A percentile compares a stretch with the other conserved stretches of the same genome.
Evolutionary conservation across 345 rosid genomes (phyloP).

Genomic region (Camelina hispida): DNA sequence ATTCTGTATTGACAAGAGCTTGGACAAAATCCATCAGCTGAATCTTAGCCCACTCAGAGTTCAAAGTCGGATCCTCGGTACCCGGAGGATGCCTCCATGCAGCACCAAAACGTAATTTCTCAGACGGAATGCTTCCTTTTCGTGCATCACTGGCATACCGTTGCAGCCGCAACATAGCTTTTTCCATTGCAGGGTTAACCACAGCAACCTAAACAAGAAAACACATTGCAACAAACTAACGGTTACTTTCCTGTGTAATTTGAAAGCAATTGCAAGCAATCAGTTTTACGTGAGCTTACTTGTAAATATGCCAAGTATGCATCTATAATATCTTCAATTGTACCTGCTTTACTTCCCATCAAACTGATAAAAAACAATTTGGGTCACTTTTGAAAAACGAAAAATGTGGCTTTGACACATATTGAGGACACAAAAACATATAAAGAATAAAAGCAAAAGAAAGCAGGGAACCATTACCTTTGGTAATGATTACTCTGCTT

Average conservation of each 20-base stretch:
- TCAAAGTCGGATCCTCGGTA: constrained; percentile 47
- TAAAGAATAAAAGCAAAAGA: not conserved
- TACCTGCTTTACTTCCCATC: constrained; percentile 64
- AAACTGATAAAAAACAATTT: constrained; percentile 53
- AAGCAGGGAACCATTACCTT: constrained; percentile 52
- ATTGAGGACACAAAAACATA: constrained; percentile 14
- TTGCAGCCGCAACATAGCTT: constrained; percentile 65
- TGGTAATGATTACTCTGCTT: constrained; percentile 80
- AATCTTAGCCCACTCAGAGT: constrained; percentile 80
- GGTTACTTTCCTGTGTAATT: not conserved
- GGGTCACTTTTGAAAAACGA: constrained; percentile 4
- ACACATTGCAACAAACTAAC: not conserved
- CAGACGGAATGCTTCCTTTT: constrained; percentile 65
- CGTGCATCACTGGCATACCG: constrained; percentile 73
- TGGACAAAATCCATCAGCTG: constrained; percentile 94
- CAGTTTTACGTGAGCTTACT: constrained; percentile 49
- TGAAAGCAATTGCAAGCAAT: constrained; percentile 25
- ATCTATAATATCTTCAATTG: constrained; percentile 88
- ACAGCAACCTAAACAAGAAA: constrained; percentile 59
- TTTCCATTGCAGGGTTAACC: constrained; percentile 95
- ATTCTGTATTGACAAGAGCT: constrained; percentile 69
- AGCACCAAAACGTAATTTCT: constrained; percentile 81
- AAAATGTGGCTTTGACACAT: not conserved
- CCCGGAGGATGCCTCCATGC: constrained; percentile 93
- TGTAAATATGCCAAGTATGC: constrained; percentile 91